Evolutionary conservation across 169 alveolate species (phyloP).

Genomic region (Condylostoma magnum): DNA sequence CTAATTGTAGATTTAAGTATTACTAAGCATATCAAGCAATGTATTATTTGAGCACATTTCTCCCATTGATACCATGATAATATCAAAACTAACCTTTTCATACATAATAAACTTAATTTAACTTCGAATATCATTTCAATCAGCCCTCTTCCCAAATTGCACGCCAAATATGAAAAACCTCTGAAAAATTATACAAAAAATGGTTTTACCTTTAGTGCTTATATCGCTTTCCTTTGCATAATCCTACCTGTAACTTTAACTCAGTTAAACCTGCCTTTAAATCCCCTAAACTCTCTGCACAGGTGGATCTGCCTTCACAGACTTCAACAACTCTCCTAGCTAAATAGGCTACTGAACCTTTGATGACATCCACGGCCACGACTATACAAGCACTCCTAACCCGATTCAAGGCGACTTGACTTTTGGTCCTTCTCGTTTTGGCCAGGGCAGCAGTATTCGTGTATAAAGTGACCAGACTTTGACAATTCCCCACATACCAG

Average conservation of each 20-base stretch:
- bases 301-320: conserved; percentile 2
- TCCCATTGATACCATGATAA: no score
- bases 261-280: conserved; percentile 5
- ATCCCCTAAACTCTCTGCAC: conserved; percentile 30
- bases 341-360: conserved; percentile 35
- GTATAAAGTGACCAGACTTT: neutral
- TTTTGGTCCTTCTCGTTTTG: conserved; percentile 17
- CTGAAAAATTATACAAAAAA: no score
- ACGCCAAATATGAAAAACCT: no score
- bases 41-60: no score
- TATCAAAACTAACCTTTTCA: no score
- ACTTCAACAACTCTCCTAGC: neutral
- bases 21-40: no score
- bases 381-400: conserved; percentile 20
- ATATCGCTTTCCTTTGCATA: neutral
- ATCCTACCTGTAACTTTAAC: conserved; percentile 13
- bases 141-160: no score
- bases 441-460: conserved; percentile 4
- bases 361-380: conserved; percentile 23
- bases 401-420: neutral
- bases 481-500: neutral
- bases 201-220: no score
- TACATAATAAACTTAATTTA: no score
- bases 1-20: no score
- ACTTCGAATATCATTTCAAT: no score